Conservation (phyloP, 2,329 filamentous ascomycete species). For the Cytospora chrysosperma region DNA sequence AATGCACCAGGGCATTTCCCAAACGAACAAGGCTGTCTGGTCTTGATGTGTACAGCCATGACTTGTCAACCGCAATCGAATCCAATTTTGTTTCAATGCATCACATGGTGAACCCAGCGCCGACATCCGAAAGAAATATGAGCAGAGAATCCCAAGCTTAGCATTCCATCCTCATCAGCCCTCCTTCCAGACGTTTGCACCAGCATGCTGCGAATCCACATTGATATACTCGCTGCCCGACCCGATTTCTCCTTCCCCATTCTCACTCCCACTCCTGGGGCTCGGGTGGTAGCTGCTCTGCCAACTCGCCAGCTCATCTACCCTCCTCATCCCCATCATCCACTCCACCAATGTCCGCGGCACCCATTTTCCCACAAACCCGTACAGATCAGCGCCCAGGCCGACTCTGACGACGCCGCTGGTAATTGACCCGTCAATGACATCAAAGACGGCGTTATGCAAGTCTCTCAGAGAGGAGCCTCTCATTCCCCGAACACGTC, state of each 20-base stretch:
- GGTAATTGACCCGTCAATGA: conserved; percentile 66
- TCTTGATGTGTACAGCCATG: background rate
- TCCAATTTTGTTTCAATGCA: background rate
- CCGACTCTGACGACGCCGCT: conserved; percentile 73
- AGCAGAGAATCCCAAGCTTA: background rate
- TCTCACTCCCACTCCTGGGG: conserved; percentile 32
- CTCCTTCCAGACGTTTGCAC: conserved; percentile 50
- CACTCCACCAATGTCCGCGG: conserved; percentile 78
- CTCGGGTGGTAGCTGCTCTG: conserved; percentile 38
- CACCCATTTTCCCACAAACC: conserved; percentile 77
- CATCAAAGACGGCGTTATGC: conserved; percentile 87
- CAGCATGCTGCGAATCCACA: conserved; percentile 45
- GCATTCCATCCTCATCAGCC: conserved; percentile 19
- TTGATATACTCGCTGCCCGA: conserved; percentile 48
- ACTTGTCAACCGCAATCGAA: background rate
- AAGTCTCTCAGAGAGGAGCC: conserved; percentile 75
- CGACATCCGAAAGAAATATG: background rate
- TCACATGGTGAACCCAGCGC: background rate
- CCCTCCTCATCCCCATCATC: conserved; percentile 81
- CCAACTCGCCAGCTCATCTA: conserved; percentile 57
- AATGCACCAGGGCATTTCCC: background rate
- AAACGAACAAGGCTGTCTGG: background rate
- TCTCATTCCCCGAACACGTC: conserved; percentile 57
- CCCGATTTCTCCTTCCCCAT: conserved; percentile 26
- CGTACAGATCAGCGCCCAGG: conserved; percentile 79